phyloP scores from a whole-genome alignment of 2,329 filamentous ascomycete genomes.

The Sphaerostilbella broomeana region DNA sequence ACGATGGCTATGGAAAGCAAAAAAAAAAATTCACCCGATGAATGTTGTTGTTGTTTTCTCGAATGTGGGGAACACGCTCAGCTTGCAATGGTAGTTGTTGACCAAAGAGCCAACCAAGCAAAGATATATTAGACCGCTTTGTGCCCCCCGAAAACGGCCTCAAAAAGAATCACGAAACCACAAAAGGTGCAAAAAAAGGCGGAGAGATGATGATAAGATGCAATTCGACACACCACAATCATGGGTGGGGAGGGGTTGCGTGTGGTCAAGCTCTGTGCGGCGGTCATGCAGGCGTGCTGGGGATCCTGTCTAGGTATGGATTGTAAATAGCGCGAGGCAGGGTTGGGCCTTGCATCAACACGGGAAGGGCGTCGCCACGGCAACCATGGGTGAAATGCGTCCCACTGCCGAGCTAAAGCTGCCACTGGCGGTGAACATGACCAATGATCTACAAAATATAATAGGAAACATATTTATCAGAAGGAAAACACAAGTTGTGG shows the following conservation, averaged over 20 bases:
- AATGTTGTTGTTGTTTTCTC: conserved; percentile 1
- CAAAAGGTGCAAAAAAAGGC: neutral
- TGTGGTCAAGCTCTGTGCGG: conserved; percentile 2
- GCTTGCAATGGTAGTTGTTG: too few species aligned
- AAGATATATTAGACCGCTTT: too few species aligned
- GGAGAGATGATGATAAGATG: neutral
- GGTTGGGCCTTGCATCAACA: neutral
- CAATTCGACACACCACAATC: neutral
- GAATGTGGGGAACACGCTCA: too few species aligned
- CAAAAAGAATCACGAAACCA: neutral
- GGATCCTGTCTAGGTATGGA: neutral
- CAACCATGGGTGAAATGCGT: neutral
- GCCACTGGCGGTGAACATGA: too few species aligned
- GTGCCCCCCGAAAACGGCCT: too few species aligned
- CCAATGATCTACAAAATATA: too few species aligned
- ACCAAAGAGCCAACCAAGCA: neutral
- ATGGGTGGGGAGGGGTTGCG: conserved; percentile 5
- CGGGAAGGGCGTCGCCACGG: conserved; percentile 3
- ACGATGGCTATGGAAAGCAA: too few species aligned
- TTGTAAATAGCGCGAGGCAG: conserved; percentile 6
- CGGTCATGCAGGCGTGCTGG: conserved; percentile 5
- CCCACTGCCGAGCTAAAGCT: too few species aligned
- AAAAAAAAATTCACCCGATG: conserved; percentile 2
- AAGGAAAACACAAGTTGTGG: too few species aligned
- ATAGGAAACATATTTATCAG: too few species aligned